Evolutionary conservation across 768 basidiomycete genomes (phyloP), one percentile per base, ranked within the genome.

Genomic region (Cantharellus anzutake): DNA sequence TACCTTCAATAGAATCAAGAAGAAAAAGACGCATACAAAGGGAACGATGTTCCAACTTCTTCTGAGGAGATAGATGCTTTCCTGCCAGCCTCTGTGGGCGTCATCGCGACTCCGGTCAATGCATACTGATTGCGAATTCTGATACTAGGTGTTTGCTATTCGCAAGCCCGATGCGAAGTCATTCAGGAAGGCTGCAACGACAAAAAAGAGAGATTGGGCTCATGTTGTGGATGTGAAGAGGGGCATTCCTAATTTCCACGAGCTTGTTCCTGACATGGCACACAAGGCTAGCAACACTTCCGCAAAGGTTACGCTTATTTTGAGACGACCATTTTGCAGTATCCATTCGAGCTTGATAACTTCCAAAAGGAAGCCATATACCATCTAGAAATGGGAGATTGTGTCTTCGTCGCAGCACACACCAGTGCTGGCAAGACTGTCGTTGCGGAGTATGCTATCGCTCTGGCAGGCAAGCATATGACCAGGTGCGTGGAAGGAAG

Each of bases 351-450:
- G 68, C 77, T 99, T 39, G 96, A 99, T 70, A 93, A 84, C 0
- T 99, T 98, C 73, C 96, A 99, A 70, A 98, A 97, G 69, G 91
- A 98, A 69, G 96, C 96, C 1, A 89, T 98, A 4, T 96, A 96
- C 70, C 92, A 96, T 70, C 77, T 99, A 16, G 96, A 99, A 70
- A 81, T 87, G 75, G 96, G 93, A 4, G 89, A 99, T 64, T 94
- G 91, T 7, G 94, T 99, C 16, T 99, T 99, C 68, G 93, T 99
- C n/a, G 96, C 96, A 11, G 96, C 96, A 3, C 96, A 99, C 71
- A 99, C 96, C 2, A 93, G 89, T n/a, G 96, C 96, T 14, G 96
- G 96, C 41, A 99, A 99, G 72, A 99, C 96, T 1, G 96, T 98
- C 16, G 96, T 99, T 4, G 96, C 96, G 0, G 96, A 99, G 68